A percentile compares a stretch with the other conserved stretches of the same genome.
phyloP scores from a whole-genome alignment of 2,329 filamentous ascomycete species.

The Hypoxylon sp. region DNA sequence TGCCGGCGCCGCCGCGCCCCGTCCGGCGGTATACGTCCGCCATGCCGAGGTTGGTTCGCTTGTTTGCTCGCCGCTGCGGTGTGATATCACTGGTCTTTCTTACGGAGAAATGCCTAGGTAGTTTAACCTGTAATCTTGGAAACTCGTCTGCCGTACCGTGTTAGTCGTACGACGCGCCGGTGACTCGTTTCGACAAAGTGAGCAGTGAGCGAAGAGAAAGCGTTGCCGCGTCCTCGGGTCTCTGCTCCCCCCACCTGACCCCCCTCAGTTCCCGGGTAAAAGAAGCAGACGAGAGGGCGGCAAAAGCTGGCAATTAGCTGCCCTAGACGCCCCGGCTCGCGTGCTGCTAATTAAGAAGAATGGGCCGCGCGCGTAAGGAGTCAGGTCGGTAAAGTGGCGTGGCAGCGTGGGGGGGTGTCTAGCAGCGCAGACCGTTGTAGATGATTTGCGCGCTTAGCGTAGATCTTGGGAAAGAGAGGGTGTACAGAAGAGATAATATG shows the following conservation, averaged over 20 bases:
- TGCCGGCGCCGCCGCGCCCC: slow-evolving; percentile 71
- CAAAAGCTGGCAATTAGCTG: neutral
- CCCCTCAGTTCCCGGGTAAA: neutral
- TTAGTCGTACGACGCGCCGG: no score
- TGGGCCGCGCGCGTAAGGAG: slow-evolving; percentile 32
- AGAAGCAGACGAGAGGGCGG: neutral
- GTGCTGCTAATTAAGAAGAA: slow-evolving; percentile 16
- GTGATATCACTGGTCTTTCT: no score
- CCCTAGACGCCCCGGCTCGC: slow-evolving; percentile 7
- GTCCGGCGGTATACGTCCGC: slow-evolving; percentile 58
- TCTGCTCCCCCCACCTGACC: neutral
- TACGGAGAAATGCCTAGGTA: no score
- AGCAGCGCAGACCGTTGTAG: no score
- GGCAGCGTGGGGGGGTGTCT: no score
- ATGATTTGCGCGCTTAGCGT: slow-evolving; percentile 4
- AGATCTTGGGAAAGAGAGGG: neutral
- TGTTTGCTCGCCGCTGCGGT: neutral
- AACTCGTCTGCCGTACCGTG: neutral
- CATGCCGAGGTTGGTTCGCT: slow-evolving; percentile 30
- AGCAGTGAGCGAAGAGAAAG: neutral
- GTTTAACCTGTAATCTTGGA: no score
- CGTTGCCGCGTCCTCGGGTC: neutral
- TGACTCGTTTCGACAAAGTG: neutral
- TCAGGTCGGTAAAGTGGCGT: no score
- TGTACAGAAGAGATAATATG: neutral